These are phyloP conservation scores for Pseudogymnoascus sp. DNA, from an alignment of 2,329 filamentous ascomycete genomes.

Conservation along the genomic window DNA sequence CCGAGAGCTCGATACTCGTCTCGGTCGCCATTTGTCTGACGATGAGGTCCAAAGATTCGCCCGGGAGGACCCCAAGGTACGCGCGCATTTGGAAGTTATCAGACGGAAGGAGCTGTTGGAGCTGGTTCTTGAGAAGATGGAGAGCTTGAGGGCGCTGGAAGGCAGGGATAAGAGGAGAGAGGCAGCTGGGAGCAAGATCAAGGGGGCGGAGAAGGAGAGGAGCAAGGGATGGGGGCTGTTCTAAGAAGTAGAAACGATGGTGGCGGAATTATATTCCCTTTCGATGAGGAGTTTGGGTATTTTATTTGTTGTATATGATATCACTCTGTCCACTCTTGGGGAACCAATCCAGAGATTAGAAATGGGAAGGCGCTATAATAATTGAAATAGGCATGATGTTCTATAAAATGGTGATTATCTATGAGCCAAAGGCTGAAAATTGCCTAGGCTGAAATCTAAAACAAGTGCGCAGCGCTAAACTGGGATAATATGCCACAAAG, in stretches of 20 bases:
- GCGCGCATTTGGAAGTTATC: constrained; percentile 84
- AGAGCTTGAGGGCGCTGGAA: constrained; percentile 77
- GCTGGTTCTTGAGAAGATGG: constrained; percentile 91
- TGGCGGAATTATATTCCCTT: not conserved
- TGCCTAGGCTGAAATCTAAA: not conserved
- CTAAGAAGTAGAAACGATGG: constrained; percentile 9
- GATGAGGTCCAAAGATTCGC: constrained; percentile 84
- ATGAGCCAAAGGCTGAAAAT: not conserved
- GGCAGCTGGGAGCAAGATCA: constrained; percentile 24
- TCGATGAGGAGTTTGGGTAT: constrained; percentile 7
- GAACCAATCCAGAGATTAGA: constrained; percentile 7
- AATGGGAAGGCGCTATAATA: constrained; percentile 6
- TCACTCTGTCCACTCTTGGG: constrained; percentile 10
- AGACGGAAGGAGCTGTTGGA: constrained; percentile 86
- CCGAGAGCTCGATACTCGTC: constrained; percentile 75
- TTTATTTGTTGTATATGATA: constrained; percentile 10
- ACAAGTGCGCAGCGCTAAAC: not conserved
- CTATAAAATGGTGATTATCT: not conserved
- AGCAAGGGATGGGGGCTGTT: constrained; percentile 22
- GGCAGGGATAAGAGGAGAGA: constrained; percentile 54
- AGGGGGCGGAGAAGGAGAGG: constrained; percentile 14
- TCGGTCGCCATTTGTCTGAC: constrained; percentile 70
- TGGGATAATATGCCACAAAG: not conserved
- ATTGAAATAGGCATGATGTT: not conserved
- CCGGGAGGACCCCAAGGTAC: constrained; percentile 83